phyloP scores from a whole-genome alignment of 2,329 filamentous ascomycete genomes.

The Helminthosporium solani region DNA sequence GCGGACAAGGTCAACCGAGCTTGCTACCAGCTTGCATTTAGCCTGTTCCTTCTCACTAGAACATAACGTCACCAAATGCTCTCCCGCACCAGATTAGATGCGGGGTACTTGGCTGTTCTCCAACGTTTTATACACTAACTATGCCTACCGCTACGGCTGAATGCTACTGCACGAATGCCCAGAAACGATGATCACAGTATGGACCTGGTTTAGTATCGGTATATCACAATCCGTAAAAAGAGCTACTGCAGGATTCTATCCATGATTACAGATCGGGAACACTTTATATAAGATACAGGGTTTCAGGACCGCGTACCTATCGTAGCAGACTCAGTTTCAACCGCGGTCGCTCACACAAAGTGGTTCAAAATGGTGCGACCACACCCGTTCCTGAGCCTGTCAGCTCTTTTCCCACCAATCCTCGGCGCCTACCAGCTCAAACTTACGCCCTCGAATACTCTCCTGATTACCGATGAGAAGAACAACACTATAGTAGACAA shows the following conservation, averaged over 20 bases:
- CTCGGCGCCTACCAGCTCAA: constrained; percentile 12
- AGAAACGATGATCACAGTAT: constrained; percentile 10
- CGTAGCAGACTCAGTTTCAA: not conserved
- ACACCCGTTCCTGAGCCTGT: constrained; percentile 7
- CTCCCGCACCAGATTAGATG: constrained; percentile 2
- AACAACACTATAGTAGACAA: constrained; percentile 21
- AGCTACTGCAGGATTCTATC: not conserved
- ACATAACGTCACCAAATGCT: constrained; percentile 3
- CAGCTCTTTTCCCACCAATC: constrained; percentile 5
- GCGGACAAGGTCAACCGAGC: not conserved
- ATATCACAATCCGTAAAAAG: constrained; percentile 14
- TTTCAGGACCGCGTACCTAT: constrained; percentile 4
- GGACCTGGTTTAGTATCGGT: constrained; percentile 19
- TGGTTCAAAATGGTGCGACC: constrained; percentile 5
- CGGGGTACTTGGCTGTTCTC: constrained; percentile 2
- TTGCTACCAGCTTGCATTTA: constrained; percentile 4
- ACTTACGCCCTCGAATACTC: constrained; percentile 11
- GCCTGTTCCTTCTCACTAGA: constrained; percentile 5
- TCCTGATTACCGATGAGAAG: constrained; percentile 16
- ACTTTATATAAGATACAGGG: constrained; percentile 11
- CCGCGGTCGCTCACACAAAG: no score
- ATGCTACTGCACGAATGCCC: constrained; percentile 3
- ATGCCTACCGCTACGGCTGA: constrained; percentile 10
- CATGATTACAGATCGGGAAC: constrained; percentile 10
- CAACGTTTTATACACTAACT: not conserved